A percentile compares a stretch with the other conserved stretches of the same genome.
Evolutionary conservation across 2,329 filamentous ascomycete species (phyloP).

Genomic region (Phoma sp.): DNA sequence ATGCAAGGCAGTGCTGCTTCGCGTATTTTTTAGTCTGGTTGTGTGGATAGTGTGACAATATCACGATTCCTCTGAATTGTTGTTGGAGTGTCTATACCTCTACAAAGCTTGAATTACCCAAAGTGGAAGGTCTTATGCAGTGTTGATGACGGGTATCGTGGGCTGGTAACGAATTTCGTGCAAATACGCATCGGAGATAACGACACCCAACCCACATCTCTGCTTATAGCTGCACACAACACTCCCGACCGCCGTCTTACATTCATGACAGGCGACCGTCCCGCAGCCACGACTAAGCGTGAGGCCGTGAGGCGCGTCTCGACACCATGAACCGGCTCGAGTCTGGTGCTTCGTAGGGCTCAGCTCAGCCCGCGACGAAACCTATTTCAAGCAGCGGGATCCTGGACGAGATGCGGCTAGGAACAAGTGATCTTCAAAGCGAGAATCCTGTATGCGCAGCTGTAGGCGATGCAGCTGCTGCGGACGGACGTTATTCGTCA

Average conservation of each 20-base stretch:
- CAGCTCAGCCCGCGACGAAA: conserved; percentile 7
- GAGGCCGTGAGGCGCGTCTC: conserved; percentile 9
- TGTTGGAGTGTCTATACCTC: too few species aligned
- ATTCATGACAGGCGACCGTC: neutral
- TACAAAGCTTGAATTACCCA: neutral
- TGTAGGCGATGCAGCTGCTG: conserved; percentile 19
- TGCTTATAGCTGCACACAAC: neutral
- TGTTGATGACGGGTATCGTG: too few species aligned
- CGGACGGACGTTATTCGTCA: conserved; percentile 8
- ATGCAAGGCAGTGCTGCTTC: too few species aligned
- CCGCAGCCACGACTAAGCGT: conserved; percentile 4
- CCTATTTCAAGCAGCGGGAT: conserved; percentile 8
- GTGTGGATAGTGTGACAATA: too few species aligned
- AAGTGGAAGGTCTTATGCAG: neutral
- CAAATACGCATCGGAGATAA: neutral
- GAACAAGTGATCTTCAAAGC: neutral
- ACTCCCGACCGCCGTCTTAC: neutral
- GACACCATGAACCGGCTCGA: neutral
- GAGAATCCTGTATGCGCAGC: neutral
- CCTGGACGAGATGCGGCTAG: neutral
- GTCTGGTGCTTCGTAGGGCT: conserved; percentile 6
- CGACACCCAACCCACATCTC: neutral
- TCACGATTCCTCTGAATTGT: too few species aligned
- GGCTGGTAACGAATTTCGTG: too few species aligned
- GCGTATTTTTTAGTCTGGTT: too few species aligned